Evolutionary conservation across 148 eudicot species (phyloP).

Genomic region (Vaccinium darrowii): DNA sequence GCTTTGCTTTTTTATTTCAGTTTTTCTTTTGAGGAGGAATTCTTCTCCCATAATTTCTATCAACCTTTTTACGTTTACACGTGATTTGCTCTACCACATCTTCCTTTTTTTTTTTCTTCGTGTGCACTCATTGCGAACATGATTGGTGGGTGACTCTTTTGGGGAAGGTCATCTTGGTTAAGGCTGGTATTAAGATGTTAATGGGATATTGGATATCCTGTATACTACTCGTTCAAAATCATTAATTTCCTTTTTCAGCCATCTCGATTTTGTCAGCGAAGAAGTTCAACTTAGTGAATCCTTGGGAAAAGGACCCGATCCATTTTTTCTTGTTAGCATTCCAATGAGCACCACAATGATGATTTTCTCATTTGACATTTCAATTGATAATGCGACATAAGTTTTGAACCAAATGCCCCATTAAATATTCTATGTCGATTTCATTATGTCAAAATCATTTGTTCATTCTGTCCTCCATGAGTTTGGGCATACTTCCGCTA

Average conservation of each 20-base stretch:
- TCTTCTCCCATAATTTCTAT: neutral
- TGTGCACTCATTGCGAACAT: neutral
- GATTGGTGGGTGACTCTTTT: neutral
- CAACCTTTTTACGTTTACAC: neutral
- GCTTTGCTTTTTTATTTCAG: neutral
- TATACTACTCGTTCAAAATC: neutral
- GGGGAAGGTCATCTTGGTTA: neutral
- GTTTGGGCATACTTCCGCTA: neutral
- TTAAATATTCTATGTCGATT: neutral
- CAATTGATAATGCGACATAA: neutral
- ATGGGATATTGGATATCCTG: neutral
- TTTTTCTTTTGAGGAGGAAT: neutral
- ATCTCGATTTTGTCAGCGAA: neutral
- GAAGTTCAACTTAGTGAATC: neutral
- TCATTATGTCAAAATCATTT: neutral
- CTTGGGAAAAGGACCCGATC: neutral
- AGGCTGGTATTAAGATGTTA: neutral
- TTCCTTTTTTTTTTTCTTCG: neutral
- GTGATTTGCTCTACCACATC: neutral
- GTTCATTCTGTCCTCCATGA: neutral
- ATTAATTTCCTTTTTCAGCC: neutral
- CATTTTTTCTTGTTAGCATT: neutral
- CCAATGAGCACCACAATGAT: neutral
- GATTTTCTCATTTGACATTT: neutral
- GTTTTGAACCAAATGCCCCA: neutral